A percentile compares a stretch with the other conserved stretches of the same genome.
These are phyloP conservation scores for Thalassiosira gravida DNA, from an alignment of 352 stramenopile species.

Conservation along the genomic window DNA sequence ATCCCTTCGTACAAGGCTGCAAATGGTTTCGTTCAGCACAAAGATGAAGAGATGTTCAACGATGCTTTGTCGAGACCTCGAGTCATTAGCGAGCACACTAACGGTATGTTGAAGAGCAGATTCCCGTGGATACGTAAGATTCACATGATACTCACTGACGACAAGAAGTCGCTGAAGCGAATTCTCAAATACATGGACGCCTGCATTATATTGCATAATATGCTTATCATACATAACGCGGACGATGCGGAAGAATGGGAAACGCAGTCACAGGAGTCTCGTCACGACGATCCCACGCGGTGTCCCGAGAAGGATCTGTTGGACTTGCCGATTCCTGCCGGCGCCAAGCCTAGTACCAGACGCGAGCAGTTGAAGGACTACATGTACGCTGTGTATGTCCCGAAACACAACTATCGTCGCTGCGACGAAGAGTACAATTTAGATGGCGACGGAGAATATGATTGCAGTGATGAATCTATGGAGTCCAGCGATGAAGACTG, in stretches of 20 bases:
- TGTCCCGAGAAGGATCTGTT: not conserved
- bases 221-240: too few relatives aligned
- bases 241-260: too few relatives aligned
- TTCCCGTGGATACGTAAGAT: conserved; percentile 39
- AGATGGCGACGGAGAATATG: too few relatives aligned
- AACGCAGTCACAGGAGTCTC: too few relatives aligned
- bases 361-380: not conserved
- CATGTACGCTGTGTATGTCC: not conserved
- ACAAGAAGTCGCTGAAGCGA: conserved; percentile 6
- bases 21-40: not conserved
- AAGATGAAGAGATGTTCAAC: conserved; percentile 31
- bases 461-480: too few relatives aligned
- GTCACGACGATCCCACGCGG: not conserved
- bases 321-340: not conserved
- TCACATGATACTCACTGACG: conserved; percentile 28
- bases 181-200: conserved; percentile 29
- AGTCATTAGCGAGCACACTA: conserved; percentile 37
- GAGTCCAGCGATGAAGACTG: too few relatives aligned
- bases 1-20: conserved; percentile 11
- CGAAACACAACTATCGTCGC: not conserved
- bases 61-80: conserved; percentile 8
- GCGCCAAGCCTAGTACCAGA: not conserved
- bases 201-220: conserved; percentile 1
- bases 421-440: too few relatives aligned
- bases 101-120: conserved; percentile 38